A percentile compares a stretch with the other conserved stretches of the same genome.
Evolutionary conservation across 2,329 filamentous ascomycete species (phyloP).

Genomic region (Beauveria sp.): DNA sequence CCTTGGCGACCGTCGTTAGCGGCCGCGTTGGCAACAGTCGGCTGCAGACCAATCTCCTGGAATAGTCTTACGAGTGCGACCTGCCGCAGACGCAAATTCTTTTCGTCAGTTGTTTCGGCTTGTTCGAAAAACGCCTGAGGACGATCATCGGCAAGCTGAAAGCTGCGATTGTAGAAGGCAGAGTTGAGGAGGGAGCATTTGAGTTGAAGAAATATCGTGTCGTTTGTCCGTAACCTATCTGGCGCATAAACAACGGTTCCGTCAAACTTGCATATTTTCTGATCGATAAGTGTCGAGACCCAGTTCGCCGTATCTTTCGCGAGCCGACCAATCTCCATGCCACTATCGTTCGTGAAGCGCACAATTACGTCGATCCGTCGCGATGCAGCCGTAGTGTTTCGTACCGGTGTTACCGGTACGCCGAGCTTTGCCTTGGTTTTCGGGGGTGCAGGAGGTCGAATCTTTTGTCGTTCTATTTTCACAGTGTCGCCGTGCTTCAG

Average conservation of each 20-base stretch:
- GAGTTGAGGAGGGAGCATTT: conserved; percentile 66
- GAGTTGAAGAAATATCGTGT: conserved; percentile 89
- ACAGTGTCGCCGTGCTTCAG: conserved; percentile 78
- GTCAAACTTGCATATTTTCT: conserved; percentile 80
- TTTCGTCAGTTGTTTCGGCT: conserved; percentile 79
- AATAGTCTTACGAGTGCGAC: conserved; percentile 83
- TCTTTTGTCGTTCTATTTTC: conserved; percentile 77
- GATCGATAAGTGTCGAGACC: conserved; percentile 88
- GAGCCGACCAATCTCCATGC: conserved; percentile 78
- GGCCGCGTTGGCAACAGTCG: conserved; percentile 66
- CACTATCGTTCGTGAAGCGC: conserved; percentile 72
- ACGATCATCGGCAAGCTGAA: conserved; percentile 61
- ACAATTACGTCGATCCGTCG: conserved; percentile 80
- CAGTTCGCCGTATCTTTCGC: conserved; percentile 82
- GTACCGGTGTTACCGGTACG: conserved; percentile 23
- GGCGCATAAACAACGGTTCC: conserved; percentile 84
- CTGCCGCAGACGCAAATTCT: conserved; percentile 73
- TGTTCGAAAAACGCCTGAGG: conserved; percentile 71
- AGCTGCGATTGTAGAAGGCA: conserved; percentile 58
- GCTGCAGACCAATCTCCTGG: conserved; percentile 77
- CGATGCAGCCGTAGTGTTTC: conserved; percentile 43
- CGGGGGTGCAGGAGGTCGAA: conserved; percentile 48
- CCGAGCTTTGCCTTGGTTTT: conserved; percentile 38
- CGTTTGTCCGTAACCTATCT: conserved; percentile 77
- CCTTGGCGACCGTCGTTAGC: conserved; percentile 76